Conservation (phyloP, 78 protist genomes). For the Monocercomonoides exilis region DNA sequence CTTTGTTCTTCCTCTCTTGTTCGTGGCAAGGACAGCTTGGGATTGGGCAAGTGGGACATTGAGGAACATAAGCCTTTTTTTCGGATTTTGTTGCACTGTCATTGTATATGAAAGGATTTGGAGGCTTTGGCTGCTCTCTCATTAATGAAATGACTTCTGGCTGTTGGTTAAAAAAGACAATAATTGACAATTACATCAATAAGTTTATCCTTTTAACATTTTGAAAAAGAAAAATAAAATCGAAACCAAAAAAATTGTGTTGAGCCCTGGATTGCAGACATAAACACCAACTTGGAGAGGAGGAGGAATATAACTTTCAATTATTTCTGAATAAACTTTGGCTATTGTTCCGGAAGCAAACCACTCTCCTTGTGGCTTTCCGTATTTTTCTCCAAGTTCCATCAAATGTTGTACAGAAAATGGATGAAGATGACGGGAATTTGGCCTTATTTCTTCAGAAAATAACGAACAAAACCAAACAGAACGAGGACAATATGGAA, state of each 20-base stretch:
- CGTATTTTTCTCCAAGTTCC: not conserved
- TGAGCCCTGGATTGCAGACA: not conserved
- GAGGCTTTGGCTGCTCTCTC: too few relatives aligned
- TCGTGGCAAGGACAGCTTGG: too few relatives aligned
- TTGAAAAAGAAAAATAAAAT: not conserved
- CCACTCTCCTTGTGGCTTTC: not conserved
- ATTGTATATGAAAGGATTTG: too few relatives aligned
- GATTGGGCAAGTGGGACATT: too few relatives aligned
- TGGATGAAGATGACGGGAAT: not conserved
- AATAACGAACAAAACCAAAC: not conserved
- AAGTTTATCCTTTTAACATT: too few relatives aligned
- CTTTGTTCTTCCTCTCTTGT: too few relatives aligned
- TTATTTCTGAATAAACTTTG: not conserved
- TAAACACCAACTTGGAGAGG: not conserved
- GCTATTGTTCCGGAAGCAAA: not conserved
- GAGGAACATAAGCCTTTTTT: too few relatives aligned
- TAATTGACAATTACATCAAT: too few relatives aligned
- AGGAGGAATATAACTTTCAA: not conserved
- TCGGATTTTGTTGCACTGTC: too few relatives aligned
- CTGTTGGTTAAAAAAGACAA: not conserved
- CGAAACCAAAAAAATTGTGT: not conserved
- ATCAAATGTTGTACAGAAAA: not conserved
- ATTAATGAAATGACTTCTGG: not conserved
- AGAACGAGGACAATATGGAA: too few relatives aligned
- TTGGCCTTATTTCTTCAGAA: not conserved